These are phyloP conservation scores for Parmelia sp. DNA, from an alignment of 495 filamentous ascomycete genomes.

Conservation along the genomic window DNA sequence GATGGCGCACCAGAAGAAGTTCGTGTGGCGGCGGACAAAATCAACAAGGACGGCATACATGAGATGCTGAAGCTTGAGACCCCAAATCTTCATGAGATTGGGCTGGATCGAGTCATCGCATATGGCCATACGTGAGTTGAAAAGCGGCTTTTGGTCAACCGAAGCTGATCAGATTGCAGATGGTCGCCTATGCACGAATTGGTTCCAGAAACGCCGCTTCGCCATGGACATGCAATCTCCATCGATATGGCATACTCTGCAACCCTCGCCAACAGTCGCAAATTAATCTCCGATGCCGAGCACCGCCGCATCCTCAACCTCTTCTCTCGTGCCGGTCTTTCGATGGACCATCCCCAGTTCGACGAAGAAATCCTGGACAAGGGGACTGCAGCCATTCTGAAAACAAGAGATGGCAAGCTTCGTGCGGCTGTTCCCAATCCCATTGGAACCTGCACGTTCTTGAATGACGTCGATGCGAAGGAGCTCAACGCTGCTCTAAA, in stretches of 20 bases:
- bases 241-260: conserved; percentile 64
- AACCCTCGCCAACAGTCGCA: conserved; percentile 49
- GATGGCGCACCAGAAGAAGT: conserved; percentile 45
- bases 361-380: conserved; percentile 52
- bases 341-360: conserved; percentile 57
- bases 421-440: conserved; percentile 53
- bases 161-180: conserved; percentile 21
- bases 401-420: conserved; percentile 55
- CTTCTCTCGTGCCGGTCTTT: conserved; percentile 56
- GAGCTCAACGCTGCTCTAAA: conserved; percentile 47
- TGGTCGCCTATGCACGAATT: conserved; percentile 62
- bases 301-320: conserved; percentile 49
- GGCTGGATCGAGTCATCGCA: conserved; percentile 58
- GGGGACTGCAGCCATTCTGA: conserved; percentile 54
- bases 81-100: conserved; percentile 59
- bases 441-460: conserved; percentile 50
- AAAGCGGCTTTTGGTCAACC: too few species aligned
- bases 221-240: conserved; percentile 60
- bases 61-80: conserved; percentile 60
- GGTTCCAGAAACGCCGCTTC: conserved; percentile 51
- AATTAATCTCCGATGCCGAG: conserved; percentile 46
- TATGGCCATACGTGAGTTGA: conserved; percentile 54
- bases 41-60: conserved; percentile 52
- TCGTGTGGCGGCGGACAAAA: conserved; percentile 49
- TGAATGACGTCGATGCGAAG: conserved; percentile 48